Evolutionary conservation across 2,329 filamentous ascomycete genomes (phyloP).

Genomic region (Venturia asperata): DNA sequence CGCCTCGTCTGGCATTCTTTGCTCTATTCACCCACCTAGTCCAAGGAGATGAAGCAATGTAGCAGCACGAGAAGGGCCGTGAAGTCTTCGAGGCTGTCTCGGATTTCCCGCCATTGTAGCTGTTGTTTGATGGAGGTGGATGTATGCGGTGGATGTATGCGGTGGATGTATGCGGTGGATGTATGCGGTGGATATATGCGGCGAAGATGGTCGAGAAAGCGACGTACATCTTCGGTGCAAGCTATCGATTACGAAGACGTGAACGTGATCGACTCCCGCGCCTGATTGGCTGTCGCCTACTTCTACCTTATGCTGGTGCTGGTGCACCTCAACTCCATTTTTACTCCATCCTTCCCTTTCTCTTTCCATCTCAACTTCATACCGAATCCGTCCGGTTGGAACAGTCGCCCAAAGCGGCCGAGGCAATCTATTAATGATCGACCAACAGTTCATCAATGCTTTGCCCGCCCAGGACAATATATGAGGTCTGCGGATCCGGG

Average conservation of each 20-base stretch:
- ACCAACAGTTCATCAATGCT: too few relatives aligned
- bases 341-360: neutral
- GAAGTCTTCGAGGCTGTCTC: conserved; percentile 56
- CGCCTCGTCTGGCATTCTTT: neutral
- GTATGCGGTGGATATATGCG: too few relatives aligned
- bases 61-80: conserved; percentile 60
- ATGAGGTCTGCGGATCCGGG: too few relatives aligned
- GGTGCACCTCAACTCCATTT: neutral
- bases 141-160: too few relatives aligned
- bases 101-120: neutral
- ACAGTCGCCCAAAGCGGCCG: too few relatives aligned
- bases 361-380: too few relatives aligned
- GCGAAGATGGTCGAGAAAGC: neutral
- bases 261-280: neutral
- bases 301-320: neutral
- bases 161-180: too few relatives aligned
- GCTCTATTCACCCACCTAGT: neutral
- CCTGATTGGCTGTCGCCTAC: neutral
- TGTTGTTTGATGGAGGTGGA: neutral
- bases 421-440: too few relatives aligned
- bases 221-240: neutral
- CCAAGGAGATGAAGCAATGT: conserved; percentile 50
- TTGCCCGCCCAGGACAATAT: too few relatives aligned
- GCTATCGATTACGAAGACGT: neutral
- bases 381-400: too few relatives aligned